These are phyloP conservation scores for Tetradesmus lagerheimii DNA, from an alignment of 139 green algal genomes.

Conservation along the genomic window DNA sequence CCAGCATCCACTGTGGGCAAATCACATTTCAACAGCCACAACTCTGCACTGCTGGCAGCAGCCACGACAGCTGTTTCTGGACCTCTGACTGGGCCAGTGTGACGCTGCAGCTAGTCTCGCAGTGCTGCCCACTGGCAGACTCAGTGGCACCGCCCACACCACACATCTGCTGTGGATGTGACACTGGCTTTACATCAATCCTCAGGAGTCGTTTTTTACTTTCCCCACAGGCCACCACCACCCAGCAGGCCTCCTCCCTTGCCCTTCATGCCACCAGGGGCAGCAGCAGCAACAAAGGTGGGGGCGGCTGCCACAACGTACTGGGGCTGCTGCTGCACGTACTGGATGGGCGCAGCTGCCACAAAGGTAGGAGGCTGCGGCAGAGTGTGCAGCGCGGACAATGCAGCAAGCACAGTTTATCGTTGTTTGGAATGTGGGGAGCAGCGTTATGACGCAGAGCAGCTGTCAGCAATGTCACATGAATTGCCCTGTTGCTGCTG, in stretches of 20 bases:
- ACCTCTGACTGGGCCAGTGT: too few species aligned
- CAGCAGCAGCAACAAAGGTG: slow-evolving; percentile 1
- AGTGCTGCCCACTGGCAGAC: too few species aligned
- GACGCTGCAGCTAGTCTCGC: too few species aligned
- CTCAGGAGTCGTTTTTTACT: neutral
- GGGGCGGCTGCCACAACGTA: slow-evolving; percentile 19
- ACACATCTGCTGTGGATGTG: too few species aligned
- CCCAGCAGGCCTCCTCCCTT: neutral
- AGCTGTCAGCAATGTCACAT: too few species aligned
- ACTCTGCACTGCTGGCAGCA: neutral
- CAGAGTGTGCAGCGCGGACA: neutral
- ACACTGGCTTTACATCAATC: too few species aligned
- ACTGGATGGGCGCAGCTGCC: neutral
- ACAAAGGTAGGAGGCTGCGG: neutral
- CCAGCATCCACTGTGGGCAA: neutral
- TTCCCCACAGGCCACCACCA: neutral
- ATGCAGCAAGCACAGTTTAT: too few species aligned
- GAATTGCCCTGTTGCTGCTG: too few species aligned
- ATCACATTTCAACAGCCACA: neutral
- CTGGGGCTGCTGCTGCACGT: slow-evolving; percentile 3
- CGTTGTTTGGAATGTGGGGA: too few species aligned
- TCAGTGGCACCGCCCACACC: too few species aligned
- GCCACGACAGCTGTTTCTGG: neutral
- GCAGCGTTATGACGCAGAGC: too few species aligned
- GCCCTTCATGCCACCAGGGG: neutral